Conservation (phyloP, 1,139 yeast genomes). For the Taphrina communis region DNA sequence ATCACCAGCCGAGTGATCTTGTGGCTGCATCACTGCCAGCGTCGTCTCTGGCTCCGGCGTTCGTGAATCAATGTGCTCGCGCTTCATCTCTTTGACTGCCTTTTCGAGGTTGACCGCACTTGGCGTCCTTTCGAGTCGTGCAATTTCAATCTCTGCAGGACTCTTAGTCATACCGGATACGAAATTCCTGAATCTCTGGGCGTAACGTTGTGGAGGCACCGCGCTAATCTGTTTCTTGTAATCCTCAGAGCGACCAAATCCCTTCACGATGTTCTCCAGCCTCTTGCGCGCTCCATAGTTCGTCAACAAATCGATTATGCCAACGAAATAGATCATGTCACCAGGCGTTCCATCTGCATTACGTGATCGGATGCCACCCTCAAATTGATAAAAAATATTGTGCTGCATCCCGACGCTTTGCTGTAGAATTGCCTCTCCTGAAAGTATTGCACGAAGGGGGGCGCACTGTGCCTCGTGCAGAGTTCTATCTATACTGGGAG, state of each 20-base stretch:
- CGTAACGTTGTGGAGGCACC: constrained; percentile 87
- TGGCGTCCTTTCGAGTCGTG: constrained; percentile 29
- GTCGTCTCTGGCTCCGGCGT: constrained; percentile 24
- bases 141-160: constrained; percentile 32
- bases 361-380: constrained; percentile 85
- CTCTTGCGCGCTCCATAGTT: constrained; percentile 76
- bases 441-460: constrained; percentile 18
- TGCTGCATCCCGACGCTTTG: constrained; percentile 48
- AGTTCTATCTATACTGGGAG: constrained; percentile 5
- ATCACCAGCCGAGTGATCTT: constrained; percentile 17
- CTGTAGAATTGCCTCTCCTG: constrained; percentile 20
- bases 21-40: constrained; percentile 20
- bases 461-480: constrained; percentile 11
- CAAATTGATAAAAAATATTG: constrained; percentile 73
- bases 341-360: constrained; percentile 67
- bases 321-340: constrained; percentile 80
- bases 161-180: constrained; percentile 53
- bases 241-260: constrained; percentile 60
- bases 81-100: constrained; percentile 30
- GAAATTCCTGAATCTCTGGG: constrained; percentile 79
- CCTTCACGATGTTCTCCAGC: constrained; percentile 85
- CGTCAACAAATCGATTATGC: constrained; percentile 92
- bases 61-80: constrained; percentile 17
- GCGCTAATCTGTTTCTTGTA: constrained; percentile 78
- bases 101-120: constrained; percentile 32